Conservation (phyloP, 306 rosid genomes). For the Dryas drummondii region DNA sequence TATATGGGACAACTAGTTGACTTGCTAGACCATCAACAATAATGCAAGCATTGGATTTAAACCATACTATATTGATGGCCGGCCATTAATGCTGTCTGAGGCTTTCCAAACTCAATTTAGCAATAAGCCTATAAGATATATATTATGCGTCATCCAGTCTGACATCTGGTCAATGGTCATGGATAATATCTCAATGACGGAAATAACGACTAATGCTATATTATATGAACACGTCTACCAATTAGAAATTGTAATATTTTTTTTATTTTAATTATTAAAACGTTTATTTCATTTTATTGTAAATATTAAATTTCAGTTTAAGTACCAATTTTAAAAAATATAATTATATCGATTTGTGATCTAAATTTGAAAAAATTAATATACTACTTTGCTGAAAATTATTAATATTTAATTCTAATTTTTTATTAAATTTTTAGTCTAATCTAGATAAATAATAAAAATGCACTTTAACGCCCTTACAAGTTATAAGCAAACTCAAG, state of each 20-base stretch:
- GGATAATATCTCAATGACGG: background rate
- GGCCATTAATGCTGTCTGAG: background rate
- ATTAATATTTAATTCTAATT: no score
- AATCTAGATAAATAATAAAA: no score
- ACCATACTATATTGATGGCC: background rate
- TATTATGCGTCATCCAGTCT: background rate
- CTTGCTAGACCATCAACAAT: background rate
- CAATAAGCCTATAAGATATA: background rate
- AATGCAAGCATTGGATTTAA: background rate
- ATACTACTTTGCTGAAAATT: no score
- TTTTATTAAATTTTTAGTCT: no score
- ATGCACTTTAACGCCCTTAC: no score
- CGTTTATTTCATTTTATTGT: no score
- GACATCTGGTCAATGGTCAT: background rate
- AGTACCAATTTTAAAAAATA: no score
- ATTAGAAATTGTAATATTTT: background rate
- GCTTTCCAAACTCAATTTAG: background rate
- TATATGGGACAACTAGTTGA: background rate
- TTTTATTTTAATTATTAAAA: no score
- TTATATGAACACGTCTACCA: background rate
- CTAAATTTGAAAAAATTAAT: no score
- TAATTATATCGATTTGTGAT: no score
- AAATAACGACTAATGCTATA: background rate
- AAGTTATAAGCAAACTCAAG: no score
- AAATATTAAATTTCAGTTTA: no score